Evolutionary conservation across 1,139 yeast species (phyloP).

Genomic region (Hyphopichia fennica): DNA sequence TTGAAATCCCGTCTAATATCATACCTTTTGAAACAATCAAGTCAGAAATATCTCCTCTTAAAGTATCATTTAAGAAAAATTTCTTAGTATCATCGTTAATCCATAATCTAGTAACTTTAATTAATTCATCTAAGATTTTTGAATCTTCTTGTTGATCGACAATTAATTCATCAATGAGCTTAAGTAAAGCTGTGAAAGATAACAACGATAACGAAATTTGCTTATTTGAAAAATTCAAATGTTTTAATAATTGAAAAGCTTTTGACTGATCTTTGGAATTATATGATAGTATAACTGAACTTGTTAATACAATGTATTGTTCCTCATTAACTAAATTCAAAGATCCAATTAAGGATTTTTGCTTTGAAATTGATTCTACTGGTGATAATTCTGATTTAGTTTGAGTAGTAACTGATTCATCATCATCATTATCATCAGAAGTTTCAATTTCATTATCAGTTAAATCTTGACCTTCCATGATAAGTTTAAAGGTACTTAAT

Average conservation of each 20-base stretch:
- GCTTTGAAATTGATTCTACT: slow-evolving; percentile 2
- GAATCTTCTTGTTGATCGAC: slow-evolving; percentile 15
- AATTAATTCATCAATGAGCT: slow-evolving; percentile 23
- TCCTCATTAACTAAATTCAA: slow-evolving; percentile 37
- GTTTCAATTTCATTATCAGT: slow-evolving; percentile 33
- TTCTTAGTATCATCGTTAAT: slow-evolving; percentile 23
- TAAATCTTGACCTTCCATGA: slow-evolving; percentile 26
- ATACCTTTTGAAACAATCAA: slow-evolving; percentile 34
- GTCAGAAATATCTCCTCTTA: slow-evolving; percentile 31
- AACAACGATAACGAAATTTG: slow-evolving; percentile 23
- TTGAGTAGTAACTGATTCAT: slow-evolving; percentile 1
- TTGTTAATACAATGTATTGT: slow-evolving; percentile 31
- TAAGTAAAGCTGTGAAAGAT: slow-evolving; percentile 35
- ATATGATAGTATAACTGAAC: slow-evolving; percentile 28
- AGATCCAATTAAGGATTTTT: slow-evolving; percentile 26
- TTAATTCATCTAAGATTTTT: slow-evolving; percentile 23
- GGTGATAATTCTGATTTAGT: neutral
- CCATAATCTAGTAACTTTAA: slow-evolving; percentile 34
- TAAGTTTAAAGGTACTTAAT: slow-evolving; percentile 21
- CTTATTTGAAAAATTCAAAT: slow-evolving; percentile 19
- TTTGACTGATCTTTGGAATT: slow-evolving; percentile 19
- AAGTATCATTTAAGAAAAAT: slow-evolving; percentile 19
- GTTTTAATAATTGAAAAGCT: slow-evolving; percentile 23
- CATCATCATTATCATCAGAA: slow-evolving; percentile 24
- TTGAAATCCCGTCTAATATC: slow-evolving; percentile 29